A percentile compares a stretch with the other conserved stretches of the same genome.
Conservation (phyloP, 768 basidiomycete genomes). For the Leccinum boreale region DNA sequence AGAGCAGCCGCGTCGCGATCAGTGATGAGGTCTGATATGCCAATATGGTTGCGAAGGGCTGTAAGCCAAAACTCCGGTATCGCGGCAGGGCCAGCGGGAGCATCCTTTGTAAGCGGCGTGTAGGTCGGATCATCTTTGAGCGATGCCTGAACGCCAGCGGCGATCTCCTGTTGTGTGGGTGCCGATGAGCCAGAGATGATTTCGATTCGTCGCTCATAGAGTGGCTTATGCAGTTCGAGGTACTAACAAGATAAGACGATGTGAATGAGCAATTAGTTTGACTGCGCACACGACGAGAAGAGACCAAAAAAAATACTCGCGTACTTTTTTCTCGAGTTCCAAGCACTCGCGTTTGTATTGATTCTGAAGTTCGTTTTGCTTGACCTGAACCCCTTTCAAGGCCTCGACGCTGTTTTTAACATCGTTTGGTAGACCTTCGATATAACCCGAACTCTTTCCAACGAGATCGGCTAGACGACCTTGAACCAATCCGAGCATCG, state of each 20-base stretch:
- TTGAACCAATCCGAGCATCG: constrained; percentile 84
- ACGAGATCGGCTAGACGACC: constrained; percentile 80
- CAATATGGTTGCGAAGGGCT: constrained; percentile 87
- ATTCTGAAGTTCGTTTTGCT: constrained; percentile 87
- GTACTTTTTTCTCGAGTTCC: constrained; percentile 92
- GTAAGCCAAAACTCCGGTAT: constrained; percentile 99
- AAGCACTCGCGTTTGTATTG: constrained; percentile 92
- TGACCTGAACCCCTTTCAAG: constrained; percentile 89
- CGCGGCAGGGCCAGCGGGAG: constrained; percentile 36
- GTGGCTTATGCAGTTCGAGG: constrained; percentile 70
- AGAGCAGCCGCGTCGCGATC: constrained; percentile 89
- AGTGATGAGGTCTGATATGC: constrained; percentile 83
- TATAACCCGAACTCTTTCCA: constrained; percentile 91
- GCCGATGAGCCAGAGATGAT: constrained; percentile 77
- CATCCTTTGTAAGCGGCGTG: constrained; percentile 54
- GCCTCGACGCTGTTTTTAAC: constrained; percentile 86
- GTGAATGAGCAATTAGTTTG: constrained; percentile 2
- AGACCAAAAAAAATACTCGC: constrained; percentile 19
- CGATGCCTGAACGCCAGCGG: constrained; percentile 70
- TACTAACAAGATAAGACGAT: constrained; percentile 43
- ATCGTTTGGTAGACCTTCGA: constrained; percentile 80
- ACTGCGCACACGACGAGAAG: constrained; percentile 14
- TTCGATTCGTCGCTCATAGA: constrained; percentile 81
- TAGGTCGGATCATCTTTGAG: constrained; percentile 75
- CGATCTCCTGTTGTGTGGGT: constrained; percentile 79